phyloP scores from a whole-genome alignment of 2,329 filamentous ascomycete genomes.

The Paecilomyces variotii region DNA sequence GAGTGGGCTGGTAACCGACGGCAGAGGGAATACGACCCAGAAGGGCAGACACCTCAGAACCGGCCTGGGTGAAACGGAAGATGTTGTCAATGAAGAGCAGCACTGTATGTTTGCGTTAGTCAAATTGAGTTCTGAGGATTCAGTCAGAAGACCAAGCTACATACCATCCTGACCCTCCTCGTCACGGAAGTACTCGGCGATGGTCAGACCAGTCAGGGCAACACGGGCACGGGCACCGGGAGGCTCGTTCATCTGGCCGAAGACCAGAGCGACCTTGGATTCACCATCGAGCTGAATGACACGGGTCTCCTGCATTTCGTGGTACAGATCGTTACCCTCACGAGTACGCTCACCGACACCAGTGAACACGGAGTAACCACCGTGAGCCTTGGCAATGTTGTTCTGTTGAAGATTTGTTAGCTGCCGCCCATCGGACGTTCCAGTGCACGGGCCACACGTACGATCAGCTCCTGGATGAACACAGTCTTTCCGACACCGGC shows the following conservation, averaged over 20 bases:
- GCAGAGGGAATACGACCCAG: slow-evolving; percentile 99
- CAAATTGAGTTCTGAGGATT: background rate
- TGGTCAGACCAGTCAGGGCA: slow-evolving; percentile 74
- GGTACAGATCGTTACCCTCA: slow-evolving; percentile 99
- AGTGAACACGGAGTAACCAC: slow-evolving; percentile 99
- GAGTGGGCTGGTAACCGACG: slow-evolving; percentile 99
- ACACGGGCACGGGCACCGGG: slow-evolving; percentile 99
- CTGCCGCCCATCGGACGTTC: background rate
- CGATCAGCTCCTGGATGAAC: slow-evolving; percentile 99
- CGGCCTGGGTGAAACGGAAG: slow-evolving; percentile 99
- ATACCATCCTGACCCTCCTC: slow-evolving; percentile 78
- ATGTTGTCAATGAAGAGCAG: slow-evolving; percentile 99
- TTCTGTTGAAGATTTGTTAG: slow-evolving; percentile 47
- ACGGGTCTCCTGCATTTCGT: slow-evolving; percentile 99
- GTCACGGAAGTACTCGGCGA: slow-evolving; percentile 70
- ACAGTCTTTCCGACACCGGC: slow-evolving; percentile 99
- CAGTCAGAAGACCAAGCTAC: slow-evolving; percentile 14
- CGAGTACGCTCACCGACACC: slow-evolving; percentile 99
- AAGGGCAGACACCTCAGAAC: slow-evolving; percentile 99
- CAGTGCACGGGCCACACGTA: slow-evolving; percentile 32
- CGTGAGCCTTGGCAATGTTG: slow-evolving; percentile 99
- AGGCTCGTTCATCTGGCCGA: slow-evolving; percentile 99
- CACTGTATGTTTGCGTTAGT: slow-evolving; percentile 46
- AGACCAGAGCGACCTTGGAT: slow-evolving; percentile 98
- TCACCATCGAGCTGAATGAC: slow-evolving; percentile 99